A percentile compares a stretch with the other conserved stretches of the same genome.
These are phyloP conservation scores for Hyaloscypha hepaticicola DNA, from an alignment of 495 filamentous ascomycete species.

Conservation along the genomic window DNA sequence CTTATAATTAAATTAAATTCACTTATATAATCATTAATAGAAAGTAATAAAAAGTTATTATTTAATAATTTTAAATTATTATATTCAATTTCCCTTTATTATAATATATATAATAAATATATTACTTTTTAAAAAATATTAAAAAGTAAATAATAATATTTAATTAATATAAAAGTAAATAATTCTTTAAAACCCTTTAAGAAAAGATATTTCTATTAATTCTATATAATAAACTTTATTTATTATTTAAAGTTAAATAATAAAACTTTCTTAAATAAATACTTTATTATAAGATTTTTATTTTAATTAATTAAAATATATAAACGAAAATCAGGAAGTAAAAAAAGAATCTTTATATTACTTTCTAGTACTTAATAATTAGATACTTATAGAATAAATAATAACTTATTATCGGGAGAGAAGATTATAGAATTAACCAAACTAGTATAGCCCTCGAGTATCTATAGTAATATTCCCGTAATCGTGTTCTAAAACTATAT, in stretches of 20 bases:
- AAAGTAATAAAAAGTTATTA: too few relatives aligned
- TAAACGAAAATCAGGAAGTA: not conserved
- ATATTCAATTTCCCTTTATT: too few relatives aligned
- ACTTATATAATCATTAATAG: too few relatives aligned
- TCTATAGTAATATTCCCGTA: not conserved
- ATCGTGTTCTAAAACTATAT: too few relatives aligned
- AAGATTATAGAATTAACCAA: not conserved
- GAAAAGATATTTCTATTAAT: not conserved
- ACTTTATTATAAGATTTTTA: not conserved
- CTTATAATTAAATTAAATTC: too few relatives aligned
- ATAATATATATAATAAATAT: not conserved
- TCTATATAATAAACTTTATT: not conserved
- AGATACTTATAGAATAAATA: not conserved
- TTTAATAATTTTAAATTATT: too few relatives aligned
- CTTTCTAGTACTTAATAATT: too few relatives aligned
- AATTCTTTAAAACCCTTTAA: not conserved
- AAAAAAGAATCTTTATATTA: too few relatives aligned
- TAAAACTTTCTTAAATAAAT: not conserved
- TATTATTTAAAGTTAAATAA: not conserved
- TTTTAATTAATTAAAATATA: not conserved
- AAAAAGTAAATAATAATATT: not conserved
- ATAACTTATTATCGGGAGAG: not conserved
- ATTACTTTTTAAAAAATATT: not conserved
- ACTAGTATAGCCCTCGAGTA: not conserved
- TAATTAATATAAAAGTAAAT: not conserved